A percentile compares a stretch with the other conserved stretches of the same genome.
These are phyloP conservation scores for Dacryopinax spathularia DNA, from an alignment of 768 basidiomycete genomes.

Conservation along the genomic window DNA sequence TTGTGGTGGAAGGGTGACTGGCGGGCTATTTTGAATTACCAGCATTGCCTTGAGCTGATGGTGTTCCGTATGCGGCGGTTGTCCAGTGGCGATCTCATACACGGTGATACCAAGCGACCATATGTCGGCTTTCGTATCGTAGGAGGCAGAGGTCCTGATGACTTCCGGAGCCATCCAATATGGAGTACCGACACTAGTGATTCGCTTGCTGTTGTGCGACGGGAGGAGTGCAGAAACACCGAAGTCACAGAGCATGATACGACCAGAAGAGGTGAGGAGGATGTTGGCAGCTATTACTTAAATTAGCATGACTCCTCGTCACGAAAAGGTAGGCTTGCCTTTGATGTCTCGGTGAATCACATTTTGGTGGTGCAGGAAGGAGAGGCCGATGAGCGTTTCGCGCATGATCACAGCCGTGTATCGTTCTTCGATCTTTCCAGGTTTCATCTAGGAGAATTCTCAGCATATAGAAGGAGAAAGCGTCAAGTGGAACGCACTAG, in stretches of 20 bases:
- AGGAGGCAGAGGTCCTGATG: slow-evolving; percentile 71
- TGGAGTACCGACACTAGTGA: slow-evolving; percentile 92
- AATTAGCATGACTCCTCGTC: not conserved
- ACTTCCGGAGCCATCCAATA: slow-evolving; percentile 99
- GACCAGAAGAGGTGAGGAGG: slow-evolving; percentile 73
- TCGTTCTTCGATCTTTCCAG: slow-evolving; percentile 72
- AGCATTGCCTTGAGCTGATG: slow-evolving; percentile 78
- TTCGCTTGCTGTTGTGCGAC: slow-evolving; percentile 75
- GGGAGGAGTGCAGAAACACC: slow-evolving; percentile 89
- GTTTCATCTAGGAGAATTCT: slow-evolving; percentile 52
- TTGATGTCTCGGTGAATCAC: slow-evolving; percentile 98
- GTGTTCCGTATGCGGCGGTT: slow-evolving; percentile 75
- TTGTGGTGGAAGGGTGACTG: slow-evolving; percentile 61
- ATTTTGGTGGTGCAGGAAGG: slow-evolving; percentile 81
- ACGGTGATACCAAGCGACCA: slow-evolving; percentile 96
- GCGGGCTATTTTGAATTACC: slow-evolving; percentile 71
- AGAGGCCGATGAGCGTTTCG: slow-evolving; percentile 75
- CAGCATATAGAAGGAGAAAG: not conserved
- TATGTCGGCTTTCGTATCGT: slow-evolving; percentile 95
- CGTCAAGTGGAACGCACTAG: slow-evolving; percentile 30
- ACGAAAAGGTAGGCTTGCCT: slow-evolving; percentile 20
- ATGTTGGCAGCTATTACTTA: slow-evolving; percentile 62
- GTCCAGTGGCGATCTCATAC: slow-evolving; percentile 94
- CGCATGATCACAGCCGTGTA: slow-evolving; percentile 77
- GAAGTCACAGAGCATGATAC: slow-evolving; percentile 94